phyloP scores from a whole-genome alignment of 176 grass and related monocot genomes.

The Triticum aestivum region DNA sequence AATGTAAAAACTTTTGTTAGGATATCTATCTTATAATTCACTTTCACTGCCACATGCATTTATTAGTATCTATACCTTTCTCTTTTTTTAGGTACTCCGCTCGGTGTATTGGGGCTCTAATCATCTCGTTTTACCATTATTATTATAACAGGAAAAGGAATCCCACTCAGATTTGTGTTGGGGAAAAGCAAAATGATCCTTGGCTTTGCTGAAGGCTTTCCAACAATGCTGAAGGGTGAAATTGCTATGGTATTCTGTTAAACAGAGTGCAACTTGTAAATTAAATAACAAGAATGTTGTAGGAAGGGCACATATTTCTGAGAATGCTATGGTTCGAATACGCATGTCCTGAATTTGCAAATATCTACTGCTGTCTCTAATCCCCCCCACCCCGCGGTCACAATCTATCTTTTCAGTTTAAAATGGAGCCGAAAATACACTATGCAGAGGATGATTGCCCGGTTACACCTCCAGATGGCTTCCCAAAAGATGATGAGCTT shows the following conservation, averaged over 20 bases:
- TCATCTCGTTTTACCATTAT: constrained; percentile 26
- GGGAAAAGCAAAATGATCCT: constrained; percentile 98
- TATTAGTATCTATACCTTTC: background rate
- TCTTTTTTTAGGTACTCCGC: constrained; percentile 9
- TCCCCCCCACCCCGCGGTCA: background rate
- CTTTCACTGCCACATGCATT: background rate
- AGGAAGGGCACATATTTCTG: background rate
- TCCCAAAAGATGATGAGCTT: constrained; percentile 89
- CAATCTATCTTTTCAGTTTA: constrained; percentile 70
- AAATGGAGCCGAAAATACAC: constrained; percentile 97
- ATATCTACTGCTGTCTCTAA: background rate
- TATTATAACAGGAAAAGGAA: constrained; percentile 76
- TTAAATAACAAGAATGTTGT: background rate
- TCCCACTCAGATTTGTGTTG: constrained; percentile 75
- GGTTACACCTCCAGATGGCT: constrained; percentile 69
- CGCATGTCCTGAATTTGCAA: background rate
- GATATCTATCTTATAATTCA: constrained; percentile 2
- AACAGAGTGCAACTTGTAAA: constrained; percentile 19
- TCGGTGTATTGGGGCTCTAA: background rate
- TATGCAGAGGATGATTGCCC: constrained; percentile 89
- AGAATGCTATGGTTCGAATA: constrained; percentile 6
- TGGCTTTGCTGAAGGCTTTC: constrained; percentile 88
- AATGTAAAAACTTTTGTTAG: background rate
- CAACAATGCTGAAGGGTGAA: constrained; percentile 87
- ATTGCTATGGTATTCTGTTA: constrained; percentile 77